Base-by-base conservation (phyloP, 495 filamentous ascomycete genomes). In the Tuber calosporum region DNA sequence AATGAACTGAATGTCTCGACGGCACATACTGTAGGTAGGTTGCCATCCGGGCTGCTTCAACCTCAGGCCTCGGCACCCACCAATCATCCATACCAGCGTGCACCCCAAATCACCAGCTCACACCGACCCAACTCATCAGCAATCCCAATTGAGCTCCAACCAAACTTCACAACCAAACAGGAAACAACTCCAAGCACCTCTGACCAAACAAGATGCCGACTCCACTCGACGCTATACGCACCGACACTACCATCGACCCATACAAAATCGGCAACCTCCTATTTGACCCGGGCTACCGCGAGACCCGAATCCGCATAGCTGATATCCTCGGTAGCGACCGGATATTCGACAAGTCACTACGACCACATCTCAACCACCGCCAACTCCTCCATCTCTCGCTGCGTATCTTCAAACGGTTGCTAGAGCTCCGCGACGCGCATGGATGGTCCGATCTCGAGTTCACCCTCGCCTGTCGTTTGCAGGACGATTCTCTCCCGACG, bases 401-500 rank as follows among this genome's bases (percentile, higher is more conserved):
- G 26, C 68, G 68, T 5, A 53, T 81, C 22, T 79, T 53, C 45
- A 92, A 92, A 84, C 87, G 87, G 62, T 84, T 92, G 72, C 85
- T 89, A 70, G 87, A 90, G 79, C 82, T 93, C 69, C 83, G 86
- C 34, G 85, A 87, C 48, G 80, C 87, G 81, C 83, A 91, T 75
- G 83, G 85, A 73, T 93, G 90, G 90, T 84, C 81, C n/a, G 75
- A 83, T 66, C 87, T 90, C 69, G 90, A 92, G 68, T 86, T 85
- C 66, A 79, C 84, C 45, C 83, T 83, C 39, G 90, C 90, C 34
- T 85, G 86, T 75, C 86, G 87, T 8, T 82, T 92, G 72, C 86
- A 91, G 38, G 86, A 86, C 43, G 90, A 92, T 82, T 86, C 88
- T 4, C 86, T 87, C 19, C 90, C 90, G 4, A 91, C 91, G 79